These are phyloP conservation scores for Pseudopediastrum boryanum DNA, from an alignment of 139 green algal species.

Conservation along the genomic window DNA sequence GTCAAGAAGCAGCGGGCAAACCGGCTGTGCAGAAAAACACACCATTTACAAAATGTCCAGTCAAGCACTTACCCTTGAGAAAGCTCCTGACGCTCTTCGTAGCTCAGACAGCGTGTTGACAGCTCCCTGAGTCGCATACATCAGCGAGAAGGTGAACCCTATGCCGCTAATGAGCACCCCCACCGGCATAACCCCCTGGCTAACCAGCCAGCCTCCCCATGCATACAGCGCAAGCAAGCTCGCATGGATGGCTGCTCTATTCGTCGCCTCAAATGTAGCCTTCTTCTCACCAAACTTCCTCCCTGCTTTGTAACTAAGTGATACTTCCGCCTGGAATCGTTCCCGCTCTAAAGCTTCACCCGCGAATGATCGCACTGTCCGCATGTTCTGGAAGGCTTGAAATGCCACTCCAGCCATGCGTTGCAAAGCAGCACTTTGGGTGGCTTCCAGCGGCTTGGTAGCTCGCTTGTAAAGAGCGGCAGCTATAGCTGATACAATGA, in stretches of 20 bases:
- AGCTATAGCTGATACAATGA: slow-evolving; percentile 71
- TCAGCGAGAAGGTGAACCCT: slow-evolving; percentile 89
- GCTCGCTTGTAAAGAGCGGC: slow-evolving; percentile 76
- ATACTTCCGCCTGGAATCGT: slow-evolving; percentile 77
- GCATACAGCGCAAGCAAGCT: slow-evolving; percentile 82
- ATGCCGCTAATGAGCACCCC: slow-evolving; percentile 83
- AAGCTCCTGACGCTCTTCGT: slow-evolving; percentile 55
- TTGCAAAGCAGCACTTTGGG: slow-evolving; percentile 57
- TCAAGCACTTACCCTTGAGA: slow-evolving; percentile 53
- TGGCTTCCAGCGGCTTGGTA: slow-evolving; percentile 68
- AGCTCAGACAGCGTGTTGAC: slow-evolving; percentile 83
- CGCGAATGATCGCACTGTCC: slow-evolving; percentile 62
- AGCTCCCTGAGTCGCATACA: slow-evolving; percentile 85
- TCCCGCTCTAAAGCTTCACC: slow-evolving; percentile 86
- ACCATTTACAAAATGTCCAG: neutral
- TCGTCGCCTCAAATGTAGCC: slow-evolving; percentile 72
- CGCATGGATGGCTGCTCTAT: slow-evolving; percentile 75
- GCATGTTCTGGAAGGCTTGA: slow-evolving; percentile 74
- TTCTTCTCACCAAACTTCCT: slow-evolving; percentile 80
- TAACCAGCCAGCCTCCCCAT: slow-evolving; percentile 82
- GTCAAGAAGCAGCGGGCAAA: no score
- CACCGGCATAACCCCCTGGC: slow-evolving; percentile 70
- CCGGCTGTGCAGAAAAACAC: no score
- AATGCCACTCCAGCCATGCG: slow-evolving; percentile 71
- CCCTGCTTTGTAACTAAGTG: slow-evolving; percentile 63